These are phyloP conservation scores for Dictyostelium gargantuum DNA, from an alignment of 208 protist genomes.

Conservation along the genomic window DNA sequence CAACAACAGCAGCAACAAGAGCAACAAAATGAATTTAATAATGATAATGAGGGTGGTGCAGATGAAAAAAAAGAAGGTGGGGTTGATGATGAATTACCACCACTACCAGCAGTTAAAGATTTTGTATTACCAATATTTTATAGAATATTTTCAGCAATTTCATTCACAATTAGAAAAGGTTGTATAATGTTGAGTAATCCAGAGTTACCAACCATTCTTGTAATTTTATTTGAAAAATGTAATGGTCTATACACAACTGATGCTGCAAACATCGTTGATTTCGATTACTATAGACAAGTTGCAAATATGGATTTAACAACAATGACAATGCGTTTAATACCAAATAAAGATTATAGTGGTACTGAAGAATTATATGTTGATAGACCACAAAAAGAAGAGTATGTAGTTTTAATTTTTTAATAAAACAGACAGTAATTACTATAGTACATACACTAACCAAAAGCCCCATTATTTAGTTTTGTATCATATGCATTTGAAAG, in stretches of 20 bases:
- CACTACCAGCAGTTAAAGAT: constrained; percentile 21
- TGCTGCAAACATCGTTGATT: neutral
- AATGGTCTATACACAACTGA: constrained; percentile 43
- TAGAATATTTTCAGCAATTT: constrained; percentile 40
- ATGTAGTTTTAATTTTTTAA: neutral
- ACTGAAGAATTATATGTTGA: constrained; percentile 61
- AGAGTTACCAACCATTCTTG: constrained; percentile 53
- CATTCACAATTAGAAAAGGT: constrained; percentile 25
- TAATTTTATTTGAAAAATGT: constrained; percentile 29
- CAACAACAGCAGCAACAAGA: neutral
- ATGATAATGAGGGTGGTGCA: neutral
- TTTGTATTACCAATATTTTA: constrained; percentile 48
- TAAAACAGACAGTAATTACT: neutral
- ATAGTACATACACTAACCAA: too few relatives aligned
- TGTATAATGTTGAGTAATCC: constrained; percentile 65
- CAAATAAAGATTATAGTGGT: constrained; percentile 66
- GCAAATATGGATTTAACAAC: constrained; percentile 3
- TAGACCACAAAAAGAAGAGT: constrained; percentile 62
- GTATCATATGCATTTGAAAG: constrained; percentile 64
- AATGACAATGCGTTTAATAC: neutral
- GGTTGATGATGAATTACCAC: neutral
- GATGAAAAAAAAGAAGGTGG: neutral
- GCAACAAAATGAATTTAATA: neutral
- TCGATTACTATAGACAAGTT: constrained; percentile 54
- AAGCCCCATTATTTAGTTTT: constrained; percentile 52